These are phyloP conservation scores for Fraxinus paxiana DNA, from an alignment of 305 asterid genomes.

Conservation along the genomic window DNA sequence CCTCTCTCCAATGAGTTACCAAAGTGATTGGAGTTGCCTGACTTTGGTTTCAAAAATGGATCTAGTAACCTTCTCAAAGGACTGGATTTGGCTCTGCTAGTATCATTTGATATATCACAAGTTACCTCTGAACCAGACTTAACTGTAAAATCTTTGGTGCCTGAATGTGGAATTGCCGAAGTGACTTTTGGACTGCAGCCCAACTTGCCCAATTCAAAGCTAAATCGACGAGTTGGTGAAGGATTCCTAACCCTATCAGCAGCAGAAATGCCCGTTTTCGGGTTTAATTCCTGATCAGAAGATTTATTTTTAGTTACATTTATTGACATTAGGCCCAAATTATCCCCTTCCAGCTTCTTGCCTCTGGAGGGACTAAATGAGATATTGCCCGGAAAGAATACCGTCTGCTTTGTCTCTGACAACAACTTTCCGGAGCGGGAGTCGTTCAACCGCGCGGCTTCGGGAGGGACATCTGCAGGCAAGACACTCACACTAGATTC, in stretches of 20 bases:
- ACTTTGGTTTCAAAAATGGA: constrained; percentile 61
- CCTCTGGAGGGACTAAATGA: constrained; percentile 35
- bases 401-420: constrained; percentile 22
- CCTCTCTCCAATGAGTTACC: constrained; percentile 27
- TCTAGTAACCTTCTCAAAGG: constrained; percentile 77
- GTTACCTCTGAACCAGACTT: constrained; percentile 27
- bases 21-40: constrained; percentile 30
- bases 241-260: constrained; percentile 38
- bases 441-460: constrained; percentile 19
- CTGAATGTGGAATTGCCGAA: constrained; percentile 20
- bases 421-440: constrained; percentile 21
- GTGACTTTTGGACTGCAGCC: constrained; percentile 39
- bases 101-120: constrained; percentile 36
- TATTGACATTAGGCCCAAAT: constrained; percentile 19
- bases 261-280: constrained; percentile 26
- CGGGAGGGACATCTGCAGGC: constrained; percentile 18
- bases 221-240: constrained; percentile 56
- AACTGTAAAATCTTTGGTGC: constrained; percentile 14
- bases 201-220: constrained; percentile 38
- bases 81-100: constrained; percentile 56
- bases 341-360: constrained; percentile 31
- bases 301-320: constrained; percentile 18
- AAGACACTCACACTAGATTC: constrained; percentile 19
- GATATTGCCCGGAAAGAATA: constrained; percentile 21
- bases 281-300: constrained; percentile 21